Percentiles rank a stretch among this genome's conserved stretches.
phyloP scores from a whole-genome alignment of 2,329 filamentous ascomycete species.

The Colletotrichum orbiculare region DNA sequence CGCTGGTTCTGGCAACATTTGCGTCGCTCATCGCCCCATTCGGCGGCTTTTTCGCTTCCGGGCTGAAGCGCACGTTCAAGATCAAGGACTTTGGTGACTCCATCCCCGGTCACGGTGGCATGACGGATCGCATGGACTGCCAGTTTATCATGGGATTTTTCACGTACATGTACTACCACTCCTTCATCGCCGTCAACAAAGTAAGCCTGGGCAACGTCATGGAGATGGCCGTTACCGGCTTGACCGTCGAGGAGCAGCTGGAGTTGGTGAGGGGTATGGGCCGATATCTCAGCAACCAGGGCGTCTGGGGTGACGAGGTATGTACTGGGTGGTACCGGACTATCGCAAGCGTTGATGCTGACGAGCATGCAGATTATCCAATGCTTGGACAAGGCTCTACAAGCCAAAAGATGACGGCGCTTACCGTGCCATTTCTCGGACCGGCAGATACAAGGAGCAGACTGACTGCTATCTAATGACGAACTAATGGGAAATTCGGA shows the following conservation, averaged over 20 bases:
- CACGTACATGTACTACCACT: conserved; percentile 98
- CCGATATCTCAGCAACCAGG: conserved; percentile 74
- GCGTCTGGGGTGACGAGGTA: conserved; percentile 55
- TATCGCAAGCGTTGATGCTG: neutral
- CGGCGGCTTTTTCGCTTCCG: conserved; percentile 97
- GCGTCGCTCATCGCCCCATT: conserved; percentile 97
- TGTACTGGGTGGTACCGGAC: conserved; percentile 51
- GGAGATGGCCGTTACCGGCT: conserved; percentile 90
- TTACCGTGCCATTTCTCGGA: neutral
- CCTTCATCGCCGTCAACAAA: conserved; percentile 92
- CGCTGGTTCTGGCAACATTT: conserved; percentile 89
- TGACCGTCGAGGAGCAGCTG: conserved; percentile 88
- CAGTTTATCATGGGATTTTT: conserved; percentile 99
- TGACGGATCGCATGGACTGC: conserved; percentile 99
- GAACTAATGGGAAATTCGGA: conserved; percentile 31
- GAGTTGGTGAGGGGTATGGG: conserved; percentile 77
- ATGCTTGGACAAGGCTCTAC: conserved; percentile 47
- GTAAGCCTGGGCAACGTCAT: conserved; percentile 87
- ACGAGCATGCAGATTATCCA: conserved; percentile 44
- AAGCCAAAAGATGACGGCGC: conserved; percentile 39
- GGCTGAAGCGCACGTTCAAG: conserved; percentile 98
- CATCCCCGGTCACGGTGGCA: conserved; percentile 96
- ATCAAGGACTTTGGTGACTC: conserved; percentile 99
- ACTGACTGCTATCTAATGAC: conserved; percentile 35
- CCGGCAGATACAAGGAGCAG: conserved; percentile 9